phyloP scores from a whole-genome alignment of 495 filamentous ascomycete species.

The Xylaria curta region DNA sequence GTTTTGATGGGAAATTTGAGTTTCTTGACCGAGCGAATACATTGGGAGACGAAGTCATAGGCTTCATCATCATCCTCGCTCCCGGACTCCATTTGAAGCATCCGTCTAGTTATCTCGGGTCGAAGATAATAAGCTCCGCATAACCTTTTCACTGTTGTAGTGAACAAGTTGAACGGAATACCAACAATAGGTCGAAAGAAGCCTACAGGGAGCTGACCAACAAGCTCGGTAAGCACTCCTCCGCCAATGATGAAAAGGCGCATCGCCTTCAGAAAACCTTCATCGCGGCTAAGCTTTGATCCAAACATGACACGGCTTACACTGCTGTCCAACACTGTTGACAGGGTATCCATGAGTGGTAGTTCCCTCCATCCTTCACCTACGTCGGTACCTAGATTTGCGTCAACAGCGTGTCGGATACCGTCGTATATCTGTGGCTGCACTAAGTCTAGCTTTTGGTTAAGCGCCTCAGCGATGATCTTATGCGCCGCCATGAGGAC shows the following conservation, averaged over 20 bases:
- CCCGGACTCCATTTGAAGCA: neutral
- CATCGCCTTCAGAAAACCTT: neutral
- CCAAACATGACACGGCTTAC: conserved; percentile 7
- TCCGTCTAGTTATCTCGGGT: conserved; percentile 6
- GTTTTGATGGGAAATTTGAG: conserved; percentile 5
- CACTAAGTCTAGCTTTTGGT: conserved; percentile 10
- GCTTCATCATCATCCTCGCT: neutral
- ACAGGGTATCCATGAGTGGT: conserved; percentile 5
- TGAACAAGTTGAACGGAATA: conserved; percentile 8
- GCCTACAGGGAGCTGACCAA: conserved; percentile 11
- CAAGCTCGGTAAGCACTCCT: conserved; percentile 12
- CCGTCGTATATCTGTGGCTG: conserved; percentile 25
- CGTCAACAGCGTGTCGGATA: conserved; percentile 6
- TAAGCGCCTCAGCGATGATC: conserved; percentile 1
- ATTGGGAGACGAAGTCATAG: conserved; percentile 1
- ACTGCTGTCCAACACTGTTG: neutral
- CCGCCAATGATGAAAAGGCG: conserved; percentile 12
- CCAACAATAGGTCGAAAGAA: conserved; percentile 13
- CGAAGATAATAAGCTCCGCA: conserved; percentile 15
- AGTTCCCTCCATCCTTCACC: neutral
- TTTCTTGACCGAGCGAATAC: conserved; percentile 9
- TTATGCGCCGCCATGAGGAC: neutral
- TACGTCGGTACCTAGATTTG: conserved; percentile 6
- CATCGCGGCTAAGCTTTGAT: neutral
- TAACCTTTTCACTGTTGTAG: neutral